Percentiles rank a stretch among this genome's conserved stretches.
phyloP scores from a whole-genome alignment of 352 stramenopile genomes.

The Pythium aphanidermatum region DNA sequence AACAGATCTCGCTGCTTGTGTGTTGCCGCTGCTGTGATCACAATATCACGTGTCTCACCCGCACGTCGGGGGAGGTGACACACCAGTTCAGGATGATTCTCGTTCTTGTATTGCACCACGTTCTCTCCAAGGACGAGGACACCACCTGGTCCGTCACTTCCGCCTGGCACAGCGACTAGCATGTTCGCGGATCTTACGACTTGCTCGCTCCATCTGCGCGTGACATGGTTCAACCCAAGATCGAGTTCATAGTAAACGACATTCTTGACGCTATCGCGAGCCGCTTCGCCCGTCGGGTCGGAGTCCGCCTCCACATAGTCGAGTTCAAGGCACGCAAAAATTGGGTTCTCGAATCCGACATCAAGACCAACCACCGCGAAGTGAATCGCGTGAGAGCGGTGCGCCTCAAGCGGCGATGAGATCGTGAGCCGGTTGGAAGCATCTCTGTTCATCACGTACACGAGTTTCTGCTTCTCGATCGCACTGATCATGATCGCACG shows the following conservation, averaged over 20 bases:
- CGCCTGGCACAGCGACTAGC: conserved; percentile 87
- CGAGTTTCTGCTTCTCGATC: conserved; percentile 99
- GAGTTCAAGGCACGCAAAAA: conserved; percentile 97
- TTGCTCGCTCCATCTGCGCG: conserved; percentile 90
- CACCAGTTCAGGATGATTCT: conserved; percentile 78
- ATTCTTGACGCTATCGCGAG: conserved; percentile 85
- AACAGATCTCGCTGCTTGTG: conserved; percentile 95
- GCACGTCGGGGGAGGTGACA: conserved; percentile 73
- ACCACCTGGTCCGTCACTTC: conserved; percentile 83
- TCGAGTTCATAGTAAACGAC: conserved; percentile 99
- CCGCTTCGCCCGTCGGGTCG: conserved; percentile 64
- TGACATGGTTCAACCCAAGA: conserved; percentile 99
- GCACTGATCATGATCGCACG: conserved; percentile 94
- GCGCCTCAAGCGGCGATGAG: conserved; percentile 97
- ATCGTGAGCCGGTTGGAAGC: conserved; percentile 93
- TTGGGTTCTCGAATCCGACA: conserved; percentile 99
- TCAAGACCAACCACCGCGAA: conserved; percentile 95
- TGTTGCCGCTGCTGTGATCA: conserved; percentile 92
- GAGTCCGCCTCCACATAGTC: conserved; percentile 91
- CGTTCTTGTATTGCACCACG: conserved; percentile 96
- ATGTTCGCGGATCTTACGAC: conserved; percentile 90
- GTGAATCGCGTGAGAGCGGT: conserved; percentile 94
- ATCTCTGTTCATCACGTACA: conserved; percentile 99
- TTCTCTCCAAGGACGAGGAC: conserved; percentile 97
- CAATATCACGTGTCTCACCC: conserved; percentile 74